These are phyloP conservation scores for Candida quercuum DNA, from an alignment of 805 yeast genomes.

Conservation along the genomic window DNA sequence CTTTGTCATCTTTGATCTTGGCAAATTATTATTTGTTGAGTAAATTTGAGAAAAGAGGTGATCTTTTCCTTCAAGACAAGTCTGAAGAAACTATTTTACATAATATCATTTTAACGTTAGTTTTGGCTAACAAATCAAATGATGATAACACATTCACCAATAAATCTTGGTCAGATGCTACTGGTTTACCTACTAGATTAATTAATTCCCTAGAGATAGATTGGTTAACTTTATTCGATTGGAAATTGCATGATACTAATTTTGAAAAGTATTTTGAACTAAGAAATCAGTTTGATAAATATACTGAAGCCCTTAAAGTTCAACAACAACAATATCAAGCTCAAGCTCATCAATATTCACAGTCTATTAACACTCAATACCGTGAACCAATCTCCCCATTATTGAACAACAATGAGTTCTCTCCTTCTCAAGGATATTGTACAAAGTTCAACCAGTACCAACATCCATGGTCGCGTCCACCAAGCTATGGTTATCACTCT, in stretches of 20 bases:
- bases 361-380: slow-evolving; percentile 2
- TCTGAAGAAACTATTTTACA: slow-evolving; percentile 39
- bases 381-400: slow-evolving; percentile 20
- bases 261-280: slow-evolving; percentile 22
- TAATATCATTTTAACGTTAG: slow-evolving; percentile 60
- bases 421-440: slow-evolving; percentile 14
- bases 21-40: slow-evolving; percentile 77
- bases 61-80: slow-evolving; percentile 24
- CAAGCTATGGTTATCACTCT: slow-evolving; percentile 8
- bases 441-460: slow-evolving; percentile 6
- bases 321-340: slow-evolving; percentile 16
- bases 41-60: slow-evolving; percentile 37
- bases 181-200: slow-evolving; percentile 59
- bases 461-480: slow-evolving; percentile 6
- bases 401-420: slow-evolving; percentile 11
- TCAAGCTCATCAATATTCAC: slow-evolving; percentile 5
- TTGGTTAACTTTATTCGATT: slow-evolving; percentile 59
- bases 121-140: slow-evolving; percentile 88
- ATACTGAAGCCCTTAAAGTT: slow-evolving; percentile 17
- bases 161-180: slow-evolving; percentile 94
- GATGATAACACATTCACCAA: slow-evolving; percentile 96
- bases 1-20: slow-evolving; percentile 73
- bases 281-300: slow-evolving; percentile 18
- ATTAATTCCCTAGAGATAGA: slow-evolving; percentile 65
- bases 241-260: slow-evolving; percentile 45